Evolutionary conservation across 1,284 basidiomycete species (phyloP).

Genomic region (Sphaerobolus stellatus): DNA sequence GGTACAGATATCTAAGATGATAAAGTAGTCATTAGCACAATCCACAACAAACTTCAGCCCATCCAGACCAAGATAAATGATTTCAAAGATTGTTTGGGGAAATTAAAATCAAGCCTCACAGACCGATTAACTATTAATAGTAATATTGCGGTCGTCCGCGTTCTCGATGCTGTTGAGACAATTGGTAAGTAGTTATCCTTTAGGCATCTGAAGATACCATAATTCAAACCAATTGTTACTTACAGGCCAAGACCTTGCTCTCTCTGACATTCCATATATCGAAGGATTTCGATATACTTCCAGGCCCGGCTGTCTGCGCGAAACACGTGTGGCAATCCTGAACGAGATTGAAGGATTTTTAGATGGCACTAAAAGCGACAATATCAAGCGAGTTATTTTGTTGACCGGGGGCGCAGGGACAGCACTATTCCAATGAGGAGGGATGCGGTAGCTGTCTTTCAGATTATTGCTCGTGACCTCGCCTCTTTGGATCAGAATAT

Average conservation of each 20-base stretch:
- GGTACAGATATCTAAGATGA: no score
- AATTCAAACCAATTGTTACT: background rate
- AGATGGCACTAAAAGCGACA: background rate
- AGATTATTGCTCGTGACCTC: background rate
- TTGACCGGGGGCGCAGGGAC: background rate
- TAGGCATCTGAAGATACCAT: no score
- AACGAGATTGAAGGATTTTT: background rate
- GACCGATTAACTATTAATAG: no score
- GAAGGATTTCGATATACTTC: background rate
- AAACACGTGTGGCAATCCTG: background rate
- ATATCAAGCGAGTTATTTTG: background rate
- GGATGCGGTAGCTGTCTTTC: background rate
- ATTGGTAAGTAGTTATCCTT: no score
- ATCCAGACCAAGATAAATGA: no score
- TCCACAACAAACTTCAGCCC: no score
- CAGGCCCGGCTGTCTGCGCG: background rate
- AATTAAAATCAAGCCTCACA: no score
- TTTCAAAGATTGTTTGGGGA: no score
- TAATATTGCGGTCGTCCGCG: no score
- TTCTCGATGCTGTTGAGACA: no score
- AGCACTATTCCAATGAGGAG: background rate
- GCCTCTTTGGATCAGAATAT: no score
- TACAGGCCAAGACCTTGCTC: background rate
- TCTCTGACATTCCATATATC: background rate
- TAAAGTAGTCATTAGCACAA: no score